phyloP scores from a whole-genome alignment of 2,329 filamentous ascomycete genomes.

The Pseudogymnoascus sp. region DNA sequence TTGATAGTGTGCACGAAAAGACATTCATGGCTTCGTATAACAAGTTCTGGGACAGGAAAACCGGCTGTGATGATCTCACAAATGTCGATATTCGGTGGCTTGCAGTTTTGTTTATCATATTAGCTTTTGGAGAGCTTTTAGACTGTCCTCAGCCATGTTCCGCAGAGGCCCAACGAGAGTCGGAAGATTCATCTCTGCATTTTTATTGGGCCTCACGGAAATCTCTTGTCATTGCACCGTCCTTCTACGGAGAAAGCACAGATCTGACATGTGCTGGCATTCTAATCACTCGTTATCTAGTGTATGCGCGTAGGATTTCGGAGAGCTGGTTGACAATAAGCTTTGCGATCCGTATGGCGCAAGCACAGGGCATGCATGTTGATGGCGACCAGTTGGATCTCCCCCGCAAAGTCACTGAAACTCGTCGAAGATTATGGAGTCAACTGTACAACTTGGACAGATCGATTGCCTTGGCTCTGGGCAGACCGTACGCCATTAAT shows the following conservation, averaged over 20 bases:
- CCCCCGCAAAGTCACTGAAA: constrained; percentile 31
- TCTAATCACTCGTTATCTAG: constrained; percentile 33
- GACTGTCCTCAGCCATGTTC: constrained; percentile 28
- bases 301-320: constrained; percentile 31
- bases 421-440: constrained; percentile 33
- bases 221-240: constrained; percentile 34
- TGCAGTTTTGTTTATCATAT: constrained; percentile 33
- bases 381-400: constrained; percentile 34
- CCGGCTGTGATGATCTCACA: constrained; percentile 33
- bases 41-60: constrained; percentile 32
- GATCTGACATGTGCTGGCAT: constrained; percentile 35
- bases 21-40: constrained; percentile 31
- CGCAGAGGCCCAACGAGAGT: constrained; percentile 29
- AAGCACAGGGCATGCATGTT: constrained; percentile 36
- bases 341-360: constrained; percentile 36
- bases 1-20: constrained; percentile 30
- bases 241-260: constrained; percentile 34
- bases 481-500: constrained; percentile 33
- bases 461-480: constrained; percentile 33
- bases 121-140: constrained; percentile 32
- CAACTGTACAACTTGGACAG: constrained; percentile 33
- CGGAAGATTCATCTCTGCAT: constrained; percentile 32
- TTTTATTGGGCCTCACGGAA: constrained; percentile 35
- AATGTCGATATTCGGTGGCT: constrained; percentile 35
- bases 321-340: constrained; percentile 36